Evolutionary conservation across 2,329 filamentous ascomycete species (phyloP), one percentile per base, ranked within the genome.

Genomic region (Rosellinia necatrix): DNA sequence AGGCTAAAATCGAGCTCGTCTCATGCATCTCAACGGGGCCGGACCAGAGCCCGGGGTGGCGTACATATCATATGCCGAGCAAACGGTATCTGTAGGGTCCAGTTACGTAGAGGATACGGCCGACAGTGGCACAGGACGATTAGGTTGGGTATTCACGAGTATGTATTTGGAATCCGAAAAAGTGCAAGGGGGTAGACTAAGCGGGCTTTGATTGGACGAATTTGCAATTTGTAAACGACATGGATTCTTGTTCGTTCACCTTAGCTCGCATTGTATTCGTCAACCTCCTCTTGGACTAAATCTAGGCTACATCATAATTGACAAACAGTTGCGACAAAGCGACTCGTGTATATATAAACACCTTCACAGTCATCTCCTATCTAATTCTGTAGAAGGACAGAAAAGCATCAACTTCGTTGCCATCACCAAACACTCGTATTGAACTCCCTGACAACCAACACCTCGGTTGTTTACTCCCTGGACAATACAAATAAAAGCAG

Each of bases 81-180:
- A 12, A 12, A 32, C 9, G n/a, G 30, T 32, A 12, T 12, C 30
- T 34, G 30, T 34, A 35, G 13, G n/a, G n/a, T n/a, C n/a, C n/a
- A n/a, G n/a, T n/a, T n/a, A n/a, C n/a, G n/a, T n/a, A n/a, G n/a
- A n/a, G n/a, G n/a, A n/a, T n/a, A 41, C 24, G 37, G 19, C 38
- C 10, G 12, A 12, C 2, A 29, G 30, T 52, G 32, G 25, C 29
- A 10, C n/a, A n/a, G n/a, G n/a, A n/a, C n/a, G n/a, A n/a, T n/a
- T n/a, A n/a, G n/a, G n/a, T n/a, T n/a, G n/a, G n/a, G n/a, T n/a
- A n/a, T n/a, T n/a, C n/a, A n/a, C n/a, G n/a, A n/a, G n/a, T n/a
- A 29, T 27, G 25, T 58, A 58, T 58, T 58, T 58, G 56, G 56
- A 58, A 58, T 58, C 44, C 17, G 4, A 27, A n/a, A 4, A 48